Evolutionary conservation across 495 filamentous ascomycete genomes (phyloP).

Genomic region (Filosporella fistucella): DNA sequence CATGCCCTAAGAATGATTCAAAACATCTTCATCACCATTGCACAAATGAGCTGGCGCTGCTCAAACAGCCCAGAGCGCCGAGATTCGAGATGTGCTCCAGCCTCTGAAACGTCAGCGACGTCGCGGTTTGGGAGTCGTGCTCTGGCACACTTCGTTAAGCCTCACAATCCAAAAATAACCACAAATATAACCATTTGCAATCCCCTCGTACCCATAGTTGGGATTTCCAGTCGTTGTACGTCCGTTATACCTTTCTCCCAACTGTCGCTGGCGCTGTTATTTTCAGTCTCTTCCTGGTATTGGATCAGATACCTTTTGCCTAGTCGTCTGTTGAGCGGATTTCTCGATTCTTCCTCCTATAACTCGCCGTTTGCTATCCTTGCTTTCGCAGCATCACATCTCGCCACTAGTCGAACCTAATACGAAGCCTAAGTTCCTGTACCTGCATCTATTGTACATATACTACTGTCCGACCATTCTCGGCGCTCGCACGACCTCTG

Average conservation of each 20-base stretch:
- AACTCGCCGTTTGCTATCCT: not conserved
- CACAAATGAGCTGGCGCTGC: not conserved
- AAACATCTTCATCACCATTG: slow-evolving; percentile 4
- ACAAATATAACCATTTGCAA: slow-evolving; percentile 8
- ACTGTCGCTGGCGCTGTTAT: too few species aligned
- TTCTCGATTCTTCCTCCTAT: not conserved
- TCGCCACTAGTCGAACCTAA: not conserved
- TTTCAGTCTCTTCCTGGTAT: not conserved
- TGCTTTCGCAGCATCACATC: not conserved
- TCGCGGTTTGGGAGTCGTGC: slow-evolving; percentile 9
- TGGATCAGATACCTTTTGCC: not conserved
- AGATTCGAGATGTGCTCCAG: not conserved
- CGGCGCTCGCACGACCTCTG: not conserved
- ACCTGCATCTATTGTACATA: too few species aligned
- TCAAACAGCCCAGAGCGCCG: not conserved
- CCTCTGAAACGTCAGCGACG: slow-evolving; percentile 11
- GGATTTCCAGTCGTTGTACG: not conserved
- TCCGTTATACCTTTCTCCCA: not conserved
- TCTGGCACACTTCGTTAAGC: too few species aligned
- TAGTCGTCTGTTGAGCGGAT: slow-evolving; percentile 11
- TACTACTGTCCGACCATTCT: slow-evolving; percentile 1
- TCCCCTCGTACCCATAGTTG: slow-evolving; percentile 2
- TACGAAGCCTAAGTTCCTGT: too few species aligned
- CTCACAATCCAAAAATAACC: slow-evolving; percentile 14
- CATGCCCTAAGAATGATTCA: not conserved